These are phyloP conservation scores for Apophysomyces elegans DNA, from an alignment of 371 early-diverging fungal species.

Conservation along the genomic window DNA sequence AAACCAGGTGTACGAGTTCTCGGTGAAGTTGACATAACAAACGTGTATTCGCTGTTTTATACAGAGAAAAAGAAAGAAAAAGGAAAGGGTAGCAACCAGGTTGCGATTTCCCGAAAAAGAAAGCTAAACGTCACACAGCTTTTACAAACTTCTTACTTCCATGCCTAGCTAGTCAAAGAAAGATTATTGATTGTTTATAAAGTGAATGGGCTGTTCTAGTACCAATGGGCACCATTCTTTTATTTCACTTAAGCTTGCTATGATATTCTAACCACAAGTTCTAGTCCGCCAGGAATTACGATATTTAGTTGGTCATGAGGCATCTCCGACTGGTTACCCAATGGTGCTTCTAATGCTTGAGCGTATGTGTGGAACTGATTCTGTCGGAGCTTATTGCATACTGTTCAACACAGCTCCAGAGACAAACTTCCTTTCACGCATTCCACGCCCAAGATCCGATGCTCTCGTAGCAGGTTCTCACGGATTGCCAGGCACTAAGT, in stretches of 20 bases:
- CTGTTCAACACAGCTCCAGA: constrained; percentile 45
- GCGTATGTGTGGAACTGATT: constrained; percentile 35
- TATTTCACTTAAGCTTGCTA: background rate
- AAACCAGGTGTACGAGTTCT: constrained; percentile 13
- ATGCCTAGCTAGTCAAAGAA: too few species aligned
- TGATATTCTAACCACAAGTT: constrained; percentile 1
- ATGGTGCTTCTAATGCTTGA: constrained; percentile 40
- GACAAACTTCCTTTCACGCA: constrained; percentile 13
- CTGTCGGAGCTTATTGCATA: constrained; percentile 42
- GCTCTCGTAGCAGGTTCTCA: background rate
- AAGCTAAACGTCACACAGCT: background rate
- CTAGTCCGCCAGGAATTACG: background rate
- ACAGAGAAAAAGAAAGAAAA: background rate
- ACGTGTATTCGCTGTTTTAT: background rate
- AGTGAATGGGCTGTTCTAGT: too few species aligned
- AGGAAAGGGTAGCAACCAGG: background rate
- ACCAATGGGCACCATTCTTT: too few species aligned
- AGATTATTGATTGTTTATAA: too few species aligned
- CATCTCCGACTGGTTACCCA: constrained; percentile 20
- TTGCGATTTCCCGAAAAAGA: background rate
- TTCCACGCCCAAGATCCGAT: constrained; percentile 8
- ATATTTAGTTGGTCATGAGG: background rate
- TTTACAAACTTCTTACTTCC: too few species aligned
- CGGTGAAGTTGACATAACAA: constrained; percentile 17
- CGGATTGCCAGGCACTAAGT: constrained; percentile 12